phyloP scores from a whole-genome alignment of 2,329 filamentous ascomycete genomes.

The Tolypocladium cylindrosporum region DNA sequence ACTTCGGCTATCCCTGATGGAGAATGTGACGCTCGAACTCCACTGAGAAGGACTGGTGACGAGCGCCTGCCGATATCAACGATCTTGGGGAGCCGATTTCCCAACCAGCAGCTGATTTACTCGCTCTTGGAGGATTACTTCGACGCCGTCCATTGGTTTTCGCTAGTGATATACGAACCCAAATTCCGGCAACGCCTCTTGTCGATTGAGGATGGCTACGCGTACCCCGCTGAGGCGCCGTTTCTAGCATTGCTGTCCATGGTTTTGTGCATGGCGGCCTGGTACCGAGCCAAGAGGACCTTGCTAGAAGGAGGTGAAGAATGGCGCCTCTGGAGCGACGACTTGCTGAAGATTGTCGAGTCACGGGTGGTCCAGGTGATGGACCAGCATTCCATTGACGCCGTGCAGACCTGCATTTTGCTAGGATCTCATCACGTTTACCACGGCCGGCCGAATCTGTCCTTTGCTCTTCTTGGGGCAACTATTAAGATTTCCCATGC shows the following conservation, averaged over 20 bases:
- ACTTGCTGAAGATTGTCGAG: conserved; percentile 13
- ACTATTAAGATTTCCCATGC: conserved; percentile 17
- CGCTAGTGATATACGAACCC: conserved; percentile 29
- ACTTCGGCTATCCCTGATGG: conserved; percentile 5
- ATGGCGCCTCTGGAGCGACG: conserved; percentile 1
- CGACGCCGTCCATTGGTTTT: conserved; percentile 32
- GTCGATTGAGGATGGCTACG: conserved; percentile 21
- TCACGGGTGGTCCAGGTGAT: conserved; percentile 26
- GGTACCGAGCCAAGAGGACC: not conserved
- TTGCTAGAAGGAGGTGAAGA: not conserved
- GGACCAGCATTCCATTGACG: conserved; percentile 25
- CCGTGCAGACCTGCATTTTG: conserved; percentile 26
- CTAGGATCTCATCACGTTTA: conserved; percentile 30
- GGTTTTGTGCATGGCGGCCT: conserved; percentile 14
- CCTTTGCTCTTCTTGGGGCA: conserved; percentile 24
- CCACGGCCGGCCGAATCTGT: conserved; percentile 28
- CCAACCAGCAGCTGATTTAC: not conserved
- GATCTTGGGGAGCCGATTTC: conserved; percentile 2
- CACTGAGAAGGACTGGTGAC: not conserved
- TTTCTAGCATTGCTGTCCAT: conserved; percentile 26
- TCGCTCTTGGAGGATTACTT: conserved; percentile 28
- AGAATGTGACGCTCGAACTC: not conserved
- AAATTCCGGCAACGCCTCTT: conserved; percentile 23
- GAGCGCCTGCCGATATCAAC: conserved; percentile 3
- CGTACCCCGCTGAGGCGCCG: conserved; percentile 19